Base-by-base conservation (phyloP, 1,284 basidiomycete genomes). In the Trametes pubescens region DNA sequence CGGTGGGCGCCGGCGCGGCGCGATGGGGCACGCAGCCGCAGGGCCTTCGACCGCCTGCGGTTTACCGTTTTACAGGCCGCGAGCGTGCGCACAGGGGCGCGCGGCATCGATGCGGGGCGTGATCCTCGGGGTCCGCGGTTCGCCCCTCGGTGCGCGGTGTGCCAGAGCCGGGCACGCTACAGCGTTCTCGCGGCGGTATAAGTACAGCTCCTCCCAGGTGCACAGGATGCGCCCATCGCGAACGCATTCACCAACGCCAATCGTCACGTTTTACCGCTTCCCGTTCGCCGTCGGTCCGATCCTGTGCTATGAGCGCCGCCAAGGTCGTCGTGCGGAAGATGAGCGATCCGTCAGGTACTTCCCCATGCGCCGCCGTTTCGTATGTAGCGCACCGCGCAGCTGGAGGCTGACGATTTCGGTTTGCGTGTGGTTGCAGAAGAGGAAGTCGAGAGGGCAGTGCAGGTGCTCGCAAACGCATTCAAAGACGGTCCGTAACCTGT, bases 111-210 rank as follows among this genome's bases (percentile, higher is more conserved):
- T 61, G 60, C 54, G 60, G 60, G 24, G 51, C 47, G 58, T 66
- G 67, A 69, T 69, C 67, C 67, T 66, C 64, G 67, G 65, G 34
- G 35, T 69, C 67, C 67, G 67, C 67, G 67, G 67, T 60, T 61
- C 54, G 48, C 59, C 53, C 63, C 48, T 54, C 56, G 62, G 64
- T 46, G 57, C 52, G 57, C 58, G 58, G 58, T 47, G 49, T 44
- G 54, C 59, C 47, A 43, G 40, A 56, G 54, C 52, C 63, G 63
- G 65, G 21, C 57, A 61, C 51, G 57, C 61, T 61, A 59, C 61
- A 37, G 37, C 55, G 43, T 51, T 59, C 51, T 62, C 46, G 63
- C 52, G 51, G 49, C 47, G 38, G 61, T 68, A 68, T 65, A 61
- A 65, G 64, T 59, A 60, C 59, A 38, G 24, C 58, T 34, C 44